Base-by-base conservation (phyloP, 208 protist species). In the Leishmania mexicana region DNA sequence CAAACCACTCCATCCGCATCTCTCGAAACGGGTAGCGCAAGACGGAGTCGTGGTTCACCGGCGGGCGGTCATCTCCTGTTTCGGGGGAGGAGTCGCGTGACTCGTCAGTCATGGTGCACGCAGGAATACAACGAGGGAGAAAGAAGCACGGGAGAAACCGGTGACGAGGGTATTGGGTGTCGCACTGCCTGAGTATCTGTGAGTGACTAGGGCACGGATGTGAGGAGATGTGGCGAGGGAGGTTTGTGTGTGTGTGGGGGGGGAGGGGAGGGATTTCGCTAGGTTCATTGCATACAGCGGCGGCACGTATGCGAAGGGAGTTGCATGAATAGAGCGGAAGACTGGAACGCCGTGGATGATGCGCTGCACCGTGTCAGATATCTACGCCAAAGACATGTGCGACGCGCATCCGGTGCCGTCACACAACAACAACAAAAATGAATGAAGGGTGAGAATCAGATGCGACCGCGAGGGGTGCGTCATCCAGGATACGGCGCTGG, bases 21-120 rank as follows among this genome's bases (percentile, higher is more conserved):
- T 84, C 75, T 60, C 87, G 83, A 81, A 95, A 95, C 4, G 92
- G 92, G 75, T 93, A 95, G 68, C 87, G 87, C 67, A 95, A 83
- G 17, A 93, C 88, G 35, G 89, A 87, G 64, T 89, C 86, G 67
- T 81, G 76, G 84, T 95, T 93, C 53, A 87, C 77, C 77, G 65
- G 65, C 60, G 78, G 75, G 65, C 75, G 74, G 65, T 86, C 77
- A 38, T 86, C 77, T 80, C 71, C 78, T 79, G 58, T 76, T 60
- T 80, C 74, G 24, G 79, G 79, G 67, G 76, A 83, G 51, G 81
- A 58, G 81, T 84, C 81, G 40, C 75, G 75, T 35, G 81, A 79
- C 65, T 75, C 75, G 2, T 84, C 81, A 21, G 76, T 38, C 81
- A 85, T 85, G 51, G n/a, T 45, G 51, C 72, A 13, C 47, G 28